Conservation (phyloP, 2,329 filamentous ascomycete species). For the Xylariaceae sp. region DNA sequence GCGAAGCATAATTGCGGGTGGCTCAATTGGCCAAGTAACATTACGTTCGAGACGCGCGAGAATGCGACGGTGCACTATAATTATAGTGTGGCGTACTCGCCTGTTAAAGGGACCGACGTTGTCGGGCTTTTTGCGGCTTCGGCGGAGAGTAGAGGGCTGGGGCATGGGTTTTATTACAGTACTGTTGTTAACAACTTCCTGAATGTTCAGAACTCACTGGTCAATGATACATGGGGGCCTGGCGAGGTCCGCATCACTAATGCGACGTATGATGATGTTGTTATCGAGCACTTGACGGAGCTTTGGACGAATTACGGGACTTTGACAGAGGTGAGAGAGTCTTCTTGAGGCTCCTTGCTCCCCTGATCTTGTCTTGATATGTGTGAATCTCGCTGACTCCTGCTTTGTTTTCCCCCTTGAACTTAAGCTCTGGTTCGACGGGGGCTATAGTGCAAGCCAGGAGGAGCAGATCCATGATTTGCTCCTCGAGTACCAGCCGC, state of each 20-base stretch:
- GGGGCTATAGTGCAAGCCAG: neutral
- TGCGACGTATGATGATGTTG: neutral
- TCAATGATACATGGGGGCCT: neutral
- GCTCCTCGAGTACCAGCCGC: neutral
- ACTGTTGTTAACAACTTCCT: neutral
- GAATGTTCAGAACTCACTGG: neutral
- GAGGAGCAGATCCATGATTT: neutral
- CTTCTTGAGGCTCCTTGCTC: no score
- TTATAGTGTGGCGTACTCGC: neutral
- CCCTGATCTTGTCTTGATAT: neutral
- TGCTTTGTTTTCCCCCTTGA: no score
- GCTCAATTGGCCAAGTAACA: neutral
- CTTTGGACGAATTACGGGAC: neutral
- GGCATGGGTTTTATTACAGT: neutral
- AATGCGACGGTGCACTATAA: neutral
- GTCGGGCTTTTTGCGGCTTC: neutral
- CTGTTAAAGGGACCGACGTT: neutral
- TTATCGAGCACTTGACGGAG: neutral
- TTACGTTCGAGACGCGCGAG: neutral
- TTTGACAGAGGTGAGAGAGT: neutral
- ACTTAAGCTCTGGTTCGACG: neutral
- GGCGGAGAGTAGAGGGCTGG: neutral
- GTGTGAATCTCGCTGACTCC: no score
- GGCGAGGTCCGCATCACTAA: neutral
- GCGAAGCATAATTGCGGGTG: neutral